Conservation (phyloP, 2,329 filamentous ascomycete species). For the Phyllosticta citribraziliensis region DNA sequence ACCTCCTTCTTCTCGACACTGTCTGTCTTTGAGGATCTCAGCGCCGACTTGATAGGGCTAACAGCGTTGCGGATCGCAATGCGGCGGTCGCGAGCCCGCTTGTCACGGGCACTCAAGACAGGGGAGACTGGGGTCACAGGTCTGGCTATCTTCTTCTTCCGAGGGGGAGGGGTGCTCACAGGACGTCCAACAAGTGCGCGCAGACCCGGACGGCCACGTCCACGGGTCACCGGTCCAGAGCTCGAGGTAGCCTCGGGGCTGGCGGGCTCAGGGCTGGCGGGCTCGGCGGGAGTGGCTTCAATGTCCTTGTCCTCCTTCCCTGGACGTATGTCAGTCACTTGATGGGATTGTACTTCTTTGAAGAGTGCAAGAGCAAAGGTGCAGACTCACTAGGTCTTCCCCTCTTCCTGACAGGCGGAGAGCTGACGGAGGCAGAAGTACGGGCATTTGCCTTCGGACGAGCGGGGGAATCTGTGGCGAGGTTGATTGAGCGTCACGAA, state of each 20-base stretch:
- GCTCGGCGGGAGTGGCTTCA: not conserved
- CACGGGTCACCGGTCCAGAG: too few species aligned
- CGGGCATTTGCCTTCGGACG: too few species aligned
- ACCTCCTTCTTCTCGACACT: not conserved
- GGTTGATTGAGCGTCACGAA: too few species aligned
- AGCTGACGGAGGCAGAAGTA: too few species aligned
- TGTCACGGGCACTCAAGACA: not conserved
- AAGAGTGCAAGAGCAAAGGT: not conserved
- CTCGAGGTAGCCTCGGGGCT: too few species aligned
- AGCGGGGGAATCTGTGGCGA: too few species aligned
- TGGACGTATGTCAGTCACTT: not conserved
- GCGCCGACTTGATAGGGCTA: not conserved
- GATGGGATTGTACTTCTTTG: not conserved
- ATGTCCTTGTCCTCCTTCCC: not conserved
- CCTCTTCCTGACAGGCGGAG: too few species aligned
- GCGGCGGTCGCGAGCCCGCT: not conserved
- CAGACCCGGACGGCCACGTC: not conserved
- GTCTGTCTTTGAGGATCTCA: not conserved
- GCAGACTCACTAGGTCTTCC: not conserved
- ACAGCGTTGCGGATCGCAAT: not conserved
- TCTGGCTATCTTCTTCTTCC: not conserved
- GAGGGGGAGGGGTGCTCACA: not conserved
- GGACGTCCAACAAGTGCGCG: not conserved
- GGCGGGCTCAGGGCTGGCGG: too few species aligned
- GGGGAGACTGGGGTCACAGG: too few species aligned